Percentiles rank a stretch among this genome's conserved stretches.
Evolutionary conservation across 179 eudicot genomes (phyloP).

Genomic region (Pouteria campechiana): DNA sequence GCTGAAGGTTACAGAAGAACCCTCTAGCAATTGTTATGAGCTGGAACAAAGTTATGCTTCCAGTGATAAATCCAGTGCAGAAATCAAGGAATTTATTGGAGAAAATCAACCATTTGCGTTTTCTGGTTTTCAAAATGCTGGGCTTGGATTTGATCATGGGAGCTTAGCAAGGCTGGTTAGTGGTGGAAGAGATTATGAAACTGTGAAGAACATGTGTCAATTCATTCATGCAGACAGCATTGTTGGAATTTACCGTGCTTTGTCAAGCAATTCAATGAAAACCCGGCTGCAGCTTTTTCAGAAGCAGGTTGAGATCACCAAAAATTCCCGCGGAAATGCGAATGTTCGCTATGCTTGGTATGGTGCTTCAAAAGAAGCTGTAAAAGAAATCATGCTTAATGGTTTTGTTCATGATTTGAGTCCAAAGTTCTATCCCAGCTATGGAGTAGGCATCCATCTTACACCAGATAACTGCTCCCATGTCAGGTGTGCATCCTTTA

Average conservation of each 20-base stretch:
- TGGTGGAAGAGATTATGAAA: conserved; percentile 21
- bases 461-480: conserved; percentile 47
- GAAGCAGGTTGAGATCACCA: conserved; percentile 77
- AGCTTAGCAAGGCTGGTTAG: no score
- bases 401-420: conserved; percentile 49
- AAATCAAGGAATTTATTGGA: conserved; percentile 26
- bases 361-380: conserved; percentile 42
- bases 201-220: conserved; percentile 37
- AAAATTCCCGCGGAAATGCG: conserved; percentile 52
- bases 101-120: conserved; percentile 23
- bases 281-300: conserved; percentile 58
- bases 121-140: conserved; percentile 10
- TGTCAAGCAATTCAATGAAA: conserved; percentile 23
- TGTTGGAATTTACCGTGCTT: conserved; percentile 24
- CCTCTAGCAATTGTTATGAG: conserved; percentile 7
- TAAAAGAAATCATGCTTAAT: conserved; percentile 36
- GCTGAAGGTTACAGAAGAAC: conserved; percentile 25
- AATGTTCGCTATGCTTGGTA: conserved; percentile 86
- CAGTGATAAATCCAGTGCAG: conserved; percentile 26
- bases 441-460: conserved; percentile 74
- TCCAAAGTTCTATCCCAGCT: conserved; percentile 28
- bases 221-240: no score
- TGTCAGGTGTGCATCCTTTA: conserved; percentile 38
- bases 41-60: conserved; percentile 28
- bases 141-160: conserved; percentile 11